Conservation (phyloP, 73 alveolate species). For the Diophrys appendiculata region DNA sequence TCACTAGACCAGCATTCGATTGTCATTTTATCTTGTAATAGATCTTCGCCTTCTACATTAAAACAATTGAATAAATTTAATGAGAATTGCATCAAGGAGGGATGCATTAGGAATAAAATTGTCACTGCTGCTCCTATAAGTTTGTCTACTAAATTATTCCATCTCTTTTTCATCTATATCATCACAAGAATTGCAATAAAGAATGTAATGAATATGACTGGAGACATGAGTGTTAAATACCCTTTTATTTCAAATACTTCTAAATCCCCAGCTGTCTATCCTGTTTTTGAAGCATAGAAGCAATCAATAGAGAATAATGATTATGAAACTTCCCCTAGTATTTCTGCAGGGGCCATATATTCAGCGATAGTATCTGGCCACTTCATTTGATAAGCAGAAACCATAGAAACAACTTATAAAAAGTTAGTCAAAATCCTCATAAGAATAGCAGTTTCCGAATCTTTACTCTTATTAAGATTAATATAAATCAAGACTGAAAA, state of each 20-base stretch:
- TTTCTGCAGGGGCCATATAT: conserved; percentile 17
- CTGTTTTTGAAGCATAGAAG: not conserved
- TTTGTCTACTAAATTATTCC: not conserved
- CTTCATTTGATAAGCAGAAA: conserved; percentile 43
- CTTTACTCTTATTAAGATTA: not conserved
- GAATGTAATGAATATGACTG: not conserved
- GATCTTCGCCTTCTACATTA: not conserved
- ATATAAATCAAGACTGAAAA: not conserved
- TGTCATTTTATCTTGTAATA: not conserved
- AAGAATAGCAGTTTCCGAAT: not conserved
- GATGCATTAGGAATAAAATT: conserved; percentile 16
- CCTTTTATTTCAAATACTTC: not conserved
- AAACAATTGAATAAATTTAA: not conserved
- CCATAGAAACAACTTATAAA: conserved; percentile 42
- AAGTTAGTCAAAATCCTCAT: conserved; percentile 59
- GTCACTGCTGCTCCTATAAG: not conserved
- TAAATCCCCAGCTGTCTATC: not conserved
- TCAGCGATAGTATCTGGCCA: conserved; percentile 35
- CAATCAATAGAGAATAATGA: conserved; percentile 21
- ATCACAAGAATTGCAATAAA: not conserved
- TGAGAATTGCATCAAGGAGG: not conserved
- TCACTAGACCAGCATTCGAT: conserved; percentile 6
- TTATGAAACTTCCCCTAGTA: not conserved
- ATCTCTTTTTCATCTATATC: not conserved
- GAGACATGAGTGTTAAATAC: not conserved